Base-by-base conservation (phyloP, 2,329 filamentous ascomycete genomes). In the Cladosporium sp. region DNA sequence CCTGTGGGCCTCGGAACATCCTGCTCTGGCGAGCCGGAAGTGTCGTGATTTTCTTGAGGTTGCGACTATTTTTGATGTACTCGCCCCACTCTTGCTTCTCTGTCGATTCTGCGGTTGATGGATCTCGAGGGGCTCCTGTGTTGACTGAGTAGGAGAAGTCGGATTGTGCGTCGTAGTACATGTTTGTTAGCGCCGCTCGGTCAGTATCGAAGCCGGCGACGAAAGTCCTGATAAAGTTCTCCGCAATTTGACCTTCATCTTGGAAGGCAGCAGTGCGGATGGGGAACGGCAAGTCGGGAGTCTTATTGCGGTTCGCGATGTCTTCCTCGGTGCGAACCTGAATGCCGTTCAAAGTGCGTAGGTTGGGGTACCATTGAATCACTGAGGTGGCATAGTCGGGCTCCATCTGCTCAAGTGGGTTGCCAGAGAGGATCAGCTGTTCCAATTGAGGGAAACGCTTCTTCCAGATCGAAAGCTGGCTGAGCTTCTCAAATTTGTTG, bases 41-140 rank as follows among this genome's bases (percentile, higher is more conserved):
- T 69, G 88, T 83, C 31, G 79, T 89, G 70, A 95, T 87, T 72
- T 86, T 91, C 69, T 85, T 84, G 18, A 96, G 82, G 73, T 96
- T 96, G 31, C 93, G 86, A 57, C 91, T 95, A 68, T 87, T 85
- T 69, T 88, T 90, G 71, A 93, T 87, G 74, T 96, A 96, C 0
- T 86, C 77, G 40, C 87, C 85, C 91, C 92, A 96, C 18, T 87
- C 82, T 62, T 88, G 81, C 69, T 74, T 74, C 40, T 82, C 71
- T 70, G 73, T 65, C 74, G 81, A 59, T 62, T 76, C 68, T 66
- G 75, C 64, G 56, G 68, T 65, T 6, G 69, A 67, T 12, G 78
- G 74, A 74, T 82, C 75, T 76, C 86, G 78, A 70, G 87, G 79
- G 74, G 87, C 74, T 75, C 82, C 71, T 72, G 86, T 88, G 73